These are phyloP conservation scores for Aspergillus jensenii DNA, from an alignment of 2,329 filamentous ascomycete species.

Conservation along the genomic window DNA sequence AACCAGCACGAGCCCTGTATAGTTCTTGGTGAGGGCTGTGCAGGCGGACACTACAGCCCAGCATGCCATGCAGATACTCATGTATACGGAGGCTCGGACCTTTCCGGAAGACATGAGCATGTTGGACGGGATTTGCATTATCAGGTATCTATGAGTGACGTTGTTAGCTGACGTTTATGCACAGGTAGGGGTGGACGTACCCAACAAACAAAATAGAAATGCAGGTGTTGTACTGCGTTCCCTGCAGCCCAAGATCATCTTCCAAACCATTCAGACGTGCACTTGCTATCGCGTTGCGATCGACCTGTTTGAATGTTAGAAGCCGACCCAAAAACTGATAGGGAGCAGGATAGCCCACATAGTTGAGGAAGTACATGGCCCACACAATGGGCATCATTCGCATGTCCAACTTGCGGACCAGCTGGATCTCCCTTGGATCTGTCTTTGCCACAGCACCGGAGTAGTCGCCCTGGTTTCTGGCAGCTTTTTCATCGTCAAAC, in stretches of 20 bases:
- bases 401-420: conserved; percentile 1
- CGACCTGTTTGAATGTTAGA: not conserved
- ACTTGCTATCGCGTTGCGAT: conserved; percentile 29
- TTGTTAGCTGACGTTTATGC: no score
- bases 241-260: conserved; percentile 23
- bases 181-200: no score
- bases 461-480: not conserved
- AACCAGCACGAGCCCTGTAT: no score
- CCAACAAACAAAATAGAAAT: no score
- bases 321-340: no score
- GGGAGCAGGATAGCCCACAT: not conserved
- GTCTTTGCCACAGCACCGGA: not conserved
- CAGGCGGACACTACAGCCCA: conserved; percentile 29
- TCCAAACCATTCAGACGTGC: conserved; percentile 25
- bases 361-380: conserved; percentile 7
- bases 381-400: conserved; percentile 4
- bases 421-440: not conserved
- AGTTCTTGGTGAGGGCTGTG: conserved; percentile 15
- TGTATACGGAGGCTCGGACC: conserved; percentile 43
- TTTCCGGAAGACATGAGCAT: conserved; percentile 29
- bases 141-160: conserved; percentile 14
- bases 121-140: conserved; percentile 19
- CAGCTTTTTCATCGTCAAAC: not conserved
- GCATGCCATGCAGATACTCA: conserved; percentile 33
- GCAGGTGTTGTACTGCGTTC: conserved; percentile 25